phyloP scores from a whole-genome alignment of 495 filamentous ascomycete species.

The Penicillium herquei region DNA sequence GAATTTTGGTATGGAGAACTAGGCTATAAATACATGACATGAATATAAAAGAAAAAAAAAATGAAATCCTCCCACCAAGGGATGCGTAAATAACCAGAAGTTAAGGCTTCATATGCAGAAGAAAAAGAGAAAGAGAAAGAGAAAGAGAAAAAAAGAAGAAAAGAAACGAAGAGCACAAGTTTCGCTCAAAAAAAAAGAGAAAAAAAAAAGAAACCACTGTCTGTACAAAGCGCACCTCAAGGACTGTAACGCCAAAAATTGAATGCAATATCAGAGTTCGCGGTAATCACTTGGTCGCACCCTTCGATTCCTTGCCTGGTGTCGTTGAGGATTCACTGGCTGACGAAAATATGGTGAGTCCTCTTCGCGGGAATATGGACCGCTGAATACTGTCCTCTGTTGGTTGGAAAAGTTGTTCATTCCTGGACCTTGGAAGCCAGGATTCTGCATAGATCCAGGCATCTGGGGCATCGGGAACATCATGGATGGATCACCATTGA shows the following conservation, averaged over 20 bases:
- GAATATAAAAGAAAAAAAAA: neutral
- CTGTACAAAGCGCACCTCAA: neutral
- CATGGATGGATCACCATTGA: slow-evolving; percentile 44
- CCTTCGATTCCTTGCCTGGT: slow-evolving; percentile 73
- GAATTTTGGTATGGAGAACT: neutral
- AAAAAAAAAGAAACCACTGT: neutral
- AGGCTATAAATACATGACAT: neutral
- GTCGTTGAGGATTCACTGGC: slow-evolving; percentile 91
- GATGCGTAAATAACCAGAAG: neutral
- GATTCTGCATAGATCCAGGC: slow-evolving; percentile 27
- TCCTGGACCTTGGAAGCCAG: slow-evolving; percentile 32
- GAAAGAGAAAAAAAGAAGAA: neutral
- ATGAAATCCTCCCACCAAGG: neutral
- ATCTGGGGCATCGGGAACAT: slow-evolving; percentile 39
- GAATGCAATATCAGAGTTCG: slow-evolving; percentile 57
- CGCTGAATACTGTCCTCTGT: slow-evolving; percentile 65
- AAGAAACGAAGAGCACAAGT: slow-evolving; percentile 1
- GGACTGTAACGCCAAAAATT: neutral
- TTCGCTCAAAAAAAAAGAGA: slow-evolving; percentile 3
- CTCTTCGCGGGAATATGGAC: slow-evolving; percentile 67
- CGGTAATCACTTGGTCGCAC: slow-evolving; percentile 85
- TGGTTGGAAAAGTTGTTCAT: slow-evolving; percentile 64
- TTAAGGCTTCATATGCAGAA: neutral
- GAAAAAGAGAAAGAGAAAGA: neutral
- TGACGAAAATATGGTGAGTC: slow-evolving; percentile 94